Evolutionary conservation across 2,329 filamentous ascomycete species (phyloP), one percentile per base, ranked within the genome.

Genomic region (Venturia effusa): DNA sequence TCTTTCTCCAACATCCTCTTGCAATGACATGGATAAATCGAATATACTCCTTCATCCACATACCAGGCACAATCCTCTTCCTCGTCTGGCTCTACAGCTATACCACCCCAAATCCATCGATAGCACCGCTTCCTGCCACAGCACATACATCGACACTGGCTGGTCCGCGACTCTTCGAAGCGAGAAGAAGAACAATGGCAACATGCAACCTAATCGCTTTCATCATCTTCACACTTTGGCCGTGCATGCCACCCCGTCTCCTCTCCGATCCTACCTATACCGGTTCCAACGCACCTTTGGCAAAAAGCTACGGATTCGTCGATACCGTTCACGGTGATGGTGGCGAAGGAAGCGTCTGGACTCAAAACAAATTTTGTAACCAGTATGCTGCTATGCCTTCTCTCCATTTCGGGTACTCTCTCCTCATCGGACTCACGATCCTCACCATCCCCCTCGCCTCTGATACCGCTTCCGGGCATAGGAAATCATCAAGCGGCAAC

Each of bases 31-130:
- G 83, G 83, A 88, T 86, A 68, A 90, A 90, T 74, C 82, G 87
- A 70, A 80, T 83, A 34, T 90, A 90, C 75, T 89, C 87, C 6
- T 90, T 89, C 74, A 89, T 91, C 69, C 88, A 90, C 73, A 90
- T 90, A 65, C 88, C 88, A 0, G 88, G 87, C 17, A 90, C 87
- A 6, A 90, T 90, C 67, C 79, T 87, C 55, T 91, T 89, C 70
- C 78, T 85, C 30, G 79, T 84, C 43, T 81, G 84, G 70, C 80
- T 90, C 4, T 90, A 84, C 76, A 88, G 88, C 75, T 82, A 87
- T 71, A 89, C 86, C 59, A 17, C 70, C 72, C 24, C 76, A 76
- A 40, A 66, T 70, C 5, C 76, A 76, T 37, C 45, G n/a, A 10
- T 41, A 15, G 17, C 11, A n/a, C 30, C 51, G 10, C 51, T 34